These are phyloP conservation scores for Boletus speciosus DNA, from an alignment of 768 basidiomycete genomes.

Conservation along the genomic window DNA sequence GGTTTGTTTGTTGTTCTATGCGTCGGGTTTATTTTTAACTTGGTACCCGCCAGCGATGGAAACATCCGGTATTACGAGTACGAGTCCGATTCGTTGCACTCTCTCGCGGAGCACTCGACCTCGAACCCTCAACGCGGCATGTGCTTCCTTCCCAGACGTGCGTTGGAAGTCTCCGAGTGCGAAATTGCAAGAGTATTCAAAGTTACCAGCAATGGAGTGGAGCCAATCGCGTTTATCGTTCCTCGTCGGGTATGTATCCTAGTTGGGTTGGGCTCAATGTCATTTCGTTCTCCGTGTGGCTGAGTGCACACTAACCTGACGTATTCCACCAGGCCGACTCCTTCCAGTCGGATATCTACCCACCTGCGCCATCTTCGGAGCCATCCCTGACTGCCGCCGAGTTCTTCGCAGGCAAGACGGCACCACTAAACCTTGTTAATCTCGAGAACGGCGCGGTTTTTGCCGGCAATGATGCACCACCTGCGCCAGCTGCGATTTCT, in stretches of 20 bases:
- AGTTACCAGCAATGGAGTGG: slow-evolving; percentile 65
- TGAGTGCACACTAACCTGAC: neutral
- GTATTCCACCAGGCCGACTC: slow-evolving; percentile 65
- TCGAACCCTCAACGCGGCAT: slow-evolving; percentile 94
- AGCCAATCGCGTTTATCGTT: slow-evolving; percentile 93
- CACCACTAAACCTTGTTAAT: slow-evolving; percentile 73
- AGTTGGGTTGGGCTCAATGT: neutral
- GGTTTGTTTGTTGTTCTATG: slow-evolving; percentile 42
- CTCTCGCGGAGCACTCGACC: slow-evolving; percentile 82
- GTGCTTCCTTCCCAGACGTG: slow-evolving; percentile 92
- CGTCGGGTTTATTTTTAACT: neutral
- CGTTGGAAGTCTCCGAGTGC: slow-evolving; percentile 84
- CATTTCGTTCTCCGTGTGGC: neutral
- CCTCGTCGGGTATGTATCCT: slow-evolving; percentile 70
- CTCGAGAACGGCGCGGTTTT: slow-evolving; percentile 64
- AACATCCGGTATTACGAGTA: slow-evolving; percentile 98
- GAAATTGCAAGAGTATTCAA: slow-evolving; percentile 97
- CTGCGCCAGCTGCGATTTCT: slow-evolving; percentile 29
- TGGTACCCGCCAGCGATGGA: slow-evolving; percentile 61
- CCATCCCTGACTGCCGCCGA: slow-evolving; percentile 78
- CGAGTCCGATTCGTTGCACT: slow-evolving; percentile 77
- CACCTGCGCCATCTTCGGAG: slow-evolving; percentile 81
- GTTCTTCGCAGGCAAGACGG: slow-evolving; percentile 83
- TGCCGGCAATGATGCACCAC: slow-evolving; percentile 23
- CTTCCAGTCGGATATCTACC: slow-evolving; percentile 98